A percentile compares a stretch with the other conserved stretches of the same genome.
These are phyloP conservation scores for Millerozyma miso DNA, from an alignment of 805 yeast genomes.

Conservation along the genomic window DNA sequence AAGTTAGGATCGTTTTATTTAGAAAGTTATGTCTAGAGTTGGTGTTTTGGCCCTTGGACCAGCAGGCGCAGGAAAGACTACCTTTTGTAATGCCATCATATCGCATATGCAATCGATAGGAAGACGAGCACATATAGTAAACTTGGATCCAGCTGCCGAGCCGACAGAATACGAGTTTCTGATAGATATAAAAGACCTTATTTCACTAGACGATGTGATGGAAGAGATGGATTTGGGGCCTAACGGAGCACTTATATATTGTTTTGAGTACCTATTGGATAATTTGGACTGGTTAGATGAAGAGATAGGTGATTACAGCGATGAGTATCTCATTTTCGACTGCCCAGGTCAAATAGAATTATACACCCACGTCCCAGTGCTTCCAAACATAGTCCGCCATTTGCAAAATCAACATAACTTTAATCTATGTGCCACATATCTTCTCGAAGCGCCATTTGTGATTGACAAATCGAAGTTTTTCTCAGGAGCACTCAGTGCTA, in stretches of 20 bases:
- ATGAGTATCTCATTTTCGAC: constrained; percentile 89
- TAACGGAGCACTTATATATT: constrained; percentile 82
- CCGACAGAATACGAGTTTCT: constrained; percentile 89
- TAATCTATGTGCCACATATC: constrained; percentile 86
- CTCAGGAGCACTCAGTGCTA: constrained; percentile 92
- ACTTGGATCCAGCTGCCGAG: constrained; percentile 96
- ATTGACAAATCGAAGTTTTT: constrained; percentile 89
- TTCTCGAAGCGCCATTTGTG: constrained; percentile 91
- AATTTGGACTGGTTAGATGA: constrained; percentile 97
- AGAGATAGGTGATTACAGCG: constrained; percentile 92
- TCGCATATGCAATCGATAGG: constrained; percentile 87
- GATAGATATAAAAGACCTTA: constrained; percentile 85
- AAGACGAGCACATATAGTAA: constrained; percentile 90
- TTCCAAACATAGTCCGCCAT: constrained; percentile 86
- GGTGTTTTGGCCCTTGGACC: constrained; percentile 95
- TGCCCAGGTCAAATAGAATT: constrained; percentile 97
- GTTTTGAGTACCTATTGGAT: constrained; percentile 80
- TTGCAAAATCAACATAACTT: constrained; percentile 75
- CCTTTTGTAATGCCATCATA: constrained; percentile 86
- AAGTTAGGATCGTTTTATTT: too few relatives aligned
- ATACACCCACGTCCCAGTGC: constrained; percentile 89
- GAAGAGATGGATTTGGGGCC: constrained; percentile 78
- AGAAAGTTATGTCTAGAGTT: constrained; percentile 75
- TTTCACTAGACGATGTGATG: constrained; percentile 90
- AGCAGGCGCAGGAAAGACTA: constrained; percentile 94